These are phyloP conservation scores for Claviceps lovelessii DNA, from an alignment of 2,329 filamentous ascomycete species.

Conservation along the genomic window DNA sequence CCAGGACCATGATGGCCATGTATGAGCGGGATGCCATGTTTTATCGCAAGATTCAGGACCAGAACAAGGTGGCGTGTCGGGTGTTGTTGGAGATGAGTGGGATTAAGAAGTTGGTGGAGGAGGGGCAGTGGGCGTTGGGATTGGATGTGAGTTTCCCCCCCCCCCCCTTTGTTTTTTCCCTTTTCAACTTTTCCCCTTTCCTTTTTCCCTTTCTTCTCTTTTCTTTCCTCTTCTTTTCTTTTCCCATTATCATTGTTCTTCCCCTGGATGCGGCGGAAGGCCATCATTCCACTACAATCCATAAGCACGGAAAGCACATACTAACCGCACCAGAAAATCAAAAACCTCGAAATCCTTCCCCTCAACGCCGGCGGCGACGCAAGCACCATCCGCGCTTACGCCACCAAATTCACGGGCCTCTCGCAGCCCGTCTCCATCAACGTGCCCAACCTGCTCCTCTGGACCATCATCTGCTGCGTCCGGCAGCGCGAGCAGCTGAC, in stretches of 20 bases:
- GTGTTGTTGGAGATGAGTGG: slow-evolving; percentile 46
- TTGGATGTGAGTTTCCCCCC: slow-evolving; percentile 45
- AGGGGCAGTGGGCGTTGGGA: slow-evolving; percentile 40
- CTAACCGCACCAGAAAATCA: slow-evolving; percentile 45
- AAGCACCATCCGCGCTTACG: slow-evolving; percentile 61
- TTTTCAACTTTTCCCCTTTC: slow-evolving; percentile 18
- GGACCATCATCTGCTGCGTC: slow-evolving; percentile 79
- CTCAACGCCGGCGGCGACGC: slow-evolving; percentile 62
- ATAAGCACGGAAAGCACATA: neutral
- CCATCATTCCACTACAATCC: too few relatives aligned
- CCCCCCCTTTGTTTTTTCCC: neutral
- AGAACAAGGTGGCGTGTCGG: slow-evolving; percentile 41
- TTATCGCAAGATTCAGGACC: slow-evolving; percentile 40
- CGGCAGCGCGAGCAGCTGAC: slow-evolving; percentile 60
- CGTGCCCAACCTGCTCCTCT: slow-evolving; percentile 81
- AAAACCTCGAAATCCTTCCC: slow-evolving; percentile 63
- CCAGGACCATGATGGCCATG: slow-evolving; percentile 47
- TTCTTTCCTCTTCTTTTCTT: neutral
- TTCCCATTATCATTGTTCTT: too few relatives aligned
- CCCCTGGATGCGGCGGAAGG: too few relatives aligned
- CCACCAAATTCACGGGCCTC: slow-evolving; percentile 66
- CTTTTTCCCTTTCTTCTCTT: neutral
- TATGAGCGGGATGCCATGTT: slow-evolving; percentile 49
- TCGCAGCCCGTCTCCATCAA: slow-evolving; percentile 74
- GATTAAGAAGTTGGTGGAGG: slow-evolving; percentile 43